Evolutionary conservation across 1,284 basidiomycete species (phyloP), one percentile per base, ranked within the genome.

Genomic region (Retiboletus fuscus): DNA sequence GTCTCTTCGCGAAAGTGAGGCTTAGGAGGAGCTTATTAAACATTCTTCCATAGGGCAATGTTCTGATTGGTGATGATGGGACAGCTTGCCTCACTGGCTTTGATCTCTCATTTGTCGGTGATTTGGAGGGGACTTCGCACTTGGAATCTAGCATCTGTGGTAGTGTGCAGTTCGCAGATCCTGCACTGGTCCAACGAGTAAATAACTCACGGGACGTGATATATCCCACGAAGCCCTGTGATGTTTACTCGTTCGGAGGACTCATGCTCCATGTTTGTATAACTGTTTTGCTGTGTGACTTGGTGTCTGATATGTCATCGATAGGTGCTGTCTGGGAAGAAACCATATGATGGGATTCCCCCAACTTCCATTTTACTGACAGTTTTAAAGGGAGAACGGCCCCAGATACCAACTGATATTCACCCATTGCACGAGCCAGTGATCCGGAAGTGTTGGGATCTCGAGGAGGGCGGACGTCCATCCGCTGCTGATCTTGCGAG

Each of bases 131-230:
- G 24, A 78, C 78, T 10, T 78, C 83, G 6, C 83, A 84, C 61
- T 64, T 81, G 41, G 81, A 74, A 7, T 83, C 81, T 3, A 74
- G 75, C 7, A 74, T 83, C 13, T 77, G 78, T 46, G 84, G 83
- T 20, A 70, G 70, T 20, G 64, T 83, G 18, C 79, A 80, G 34
- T 85, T 82, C 74, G 77, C 82, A 43, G 85, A 85, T 49, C 84
- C 83, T 1, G 82, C 82, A 41, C 72, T 84, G 3, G 78, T 80
- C 53, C 58, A 61, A 20, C 58, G 61, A 26, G 70, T 64, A 13
- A 64, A 72, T 28, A 15, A 8, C 11, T 65, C n/a, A 12, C 63
- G 43, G 20, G 69, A 44, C 1, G 57, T 72, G 13, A 34, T 57
- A 46, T 68, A 73, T 63, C 80, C 81, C n/a, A 80, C 75, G 28